Base-by-base conservation (phyloP, 148 eudicot species). In the Chenopodium quinoa region DNA sequence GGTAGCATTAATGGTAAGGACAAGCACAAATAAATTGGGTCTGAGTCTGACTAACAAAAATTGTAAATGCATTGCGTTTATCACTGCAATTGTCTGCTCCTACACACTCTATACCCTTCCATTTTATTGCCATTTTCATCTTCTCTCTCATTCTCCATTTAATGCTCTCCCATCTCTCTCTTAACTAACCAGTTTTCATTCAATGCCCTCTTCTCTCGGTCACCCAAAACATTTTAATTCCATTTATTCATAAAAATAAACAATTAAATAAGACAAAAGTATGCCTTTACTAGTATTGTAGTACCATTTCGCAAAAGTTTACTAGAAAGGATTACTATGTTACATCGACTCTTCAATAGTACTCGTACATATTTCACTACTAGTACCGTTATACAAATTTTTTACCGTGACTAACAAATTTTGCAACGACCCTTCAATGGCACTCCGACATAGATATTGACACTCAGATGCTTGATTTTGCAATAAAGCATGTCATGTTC, bases 21-120 rank as follows among this genome's bases (percentile, higher is more conserved):
- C 85, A 83, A 83, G 67, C 10, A 9, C 52, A 71, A 83, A 66
- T 79, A 83, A 83, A 79, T 73, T 16, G 19, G 64, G 44, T 52
- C 62, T 74, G 62, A 48, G 25, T 68, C 75, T 75, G 79, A 75
- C 78, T 78, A 48, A 71, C 44, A 40, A 40, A 14, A 34, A 78
- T 47, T 31, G 11, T 83, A 83, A 83, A 52, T 78, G 82, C 82
- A 75, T 23, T 79, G 75, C 74, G 78, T 74, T 83, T 68, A 79
- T 83, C 82, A 78, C 82, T 83, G 85, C 82, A 78, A 74, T 50
- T 79, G 85, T 79, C 79, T 83, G 77, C 73, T 40, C 73, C 32
- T 64, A 27, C 46, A 19, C 71, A 58, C 68, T 22, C 27, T 20
- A 44, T 48, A 3, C 63, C 75, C 37, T 2, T 73, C n/a, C 32